Evolutionary conservation across 2,329 filamentous ascomycete species (phyloP).

Genomic region (Alternaria hordeiaustralica): DNA sequence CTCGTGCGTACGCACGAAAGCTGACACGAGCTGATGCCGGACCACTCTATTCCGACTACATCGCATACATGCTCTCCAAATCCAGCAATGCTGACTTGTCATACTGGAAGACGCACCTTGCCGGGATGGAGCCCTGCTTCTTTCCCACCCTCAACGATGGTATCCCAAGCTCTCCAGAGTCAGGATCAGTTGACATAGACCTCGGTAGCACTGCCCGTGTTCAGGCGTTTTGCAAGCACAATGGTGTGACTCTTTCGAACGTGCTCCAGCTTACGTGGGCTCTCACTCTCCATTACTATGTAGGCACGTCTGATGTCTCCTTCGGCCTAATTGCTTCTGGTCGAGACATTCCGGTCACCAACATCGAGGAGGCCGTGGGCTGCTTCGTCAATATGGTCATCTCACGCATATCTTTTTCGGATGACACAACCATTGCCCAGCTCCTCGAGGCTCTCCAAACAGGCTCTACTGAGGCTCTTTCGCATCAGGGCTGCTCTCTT

Average conservation of each 20-base stretch:
- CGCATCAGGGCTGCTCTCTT: slow-evolving; percentile 58
- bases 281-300: slow-evolving; percentile 58
- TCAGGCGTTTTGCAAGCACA: slow-evolving; percentile 48
- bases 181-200: slow-evolving; percentile 49
- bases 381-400: slow-evolving; percentile 64
- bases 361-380: slow-evolving; percentile 58
- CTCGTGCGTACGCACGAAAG: slow-evolving; percentile 54
- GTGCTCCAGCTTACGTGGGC: slow-evolving; percentile 62
- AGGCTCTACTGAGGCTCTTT: slow-evolving; percentile 56
- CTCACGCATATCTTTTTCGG: slow-evolving; percentile 53
- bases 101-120: slow-evolving; percentile 56
- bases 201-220: slow-evolving; percentile 37
- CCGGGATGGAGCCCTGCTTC: slow-evolving; percentile 54
- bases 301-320: slow-evolving; percentile 55
- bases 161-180: slow-evolving; percentile 42
- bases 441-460: slow-evolving; percentile 54
- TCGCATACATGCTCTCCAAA: slow-evolving; percentile 39
- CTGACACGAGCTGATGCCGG: slow-evolving; percentile 45
- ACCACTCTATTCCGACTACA: slow-evolving; percentile 49
- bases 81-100: slow-evolving; percentile 43
- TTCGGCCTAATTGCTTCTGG: slow-evolving; percentile 64
- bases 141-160: slow-evolving; percentile 52
- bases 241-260: slow-evolving; percentile 57
- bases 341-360: slow-evolving; percentile 58
- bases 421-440: slow-evolving; percentile 46